Evolutionary conservation across 805 yeast species (phyloP), one percentile per base, ranked within the genome.

Genomic region (Metschnikowia corniflorae): DNA sequence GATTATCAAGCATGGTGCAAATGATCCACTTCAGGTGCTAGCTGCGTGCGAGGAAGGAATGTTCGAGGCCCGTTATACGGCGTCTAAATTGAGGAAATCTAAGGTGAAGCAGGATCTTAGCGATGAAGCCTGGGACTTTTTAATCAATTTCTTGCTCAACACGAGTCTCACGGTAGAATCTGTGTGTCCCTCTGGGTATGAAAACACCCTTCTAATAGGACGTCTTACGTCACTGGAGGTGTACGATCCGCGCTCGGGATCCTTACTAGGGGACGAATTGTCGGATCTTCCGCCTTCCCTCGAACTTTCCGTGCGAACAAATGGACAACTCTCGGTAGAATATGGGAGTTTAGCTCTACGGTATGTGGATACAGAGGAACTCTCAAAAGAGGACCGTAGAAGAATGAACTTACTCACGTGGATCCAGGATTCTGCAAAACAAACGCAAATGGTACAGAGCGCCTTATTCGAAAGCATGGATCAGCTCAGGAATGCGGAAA

Each of bases 161-260:
- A 34, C 22, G 6, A 31, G 34, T 19, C 40, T 38, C 6, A 14
- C 18, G 6, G 22, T 16, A 5, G 34, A 33, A 14, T 19, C 1
- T 3, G 19, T 1, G 1, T 19, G 33, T n/a, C 44, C 46, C 5
- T 17, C 43, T 13, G 50, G 48, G 16, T 43, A 37, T n/a, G 43
- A 39, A 17, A 43, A 42, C 13, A 36, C 46, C 14, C 33, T 30
- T 7, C 22, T 54, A 15, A 25, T 40, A 6, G 62, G 53, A 3
- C 55, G 43, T 32, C 46, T 61, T 22, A 31, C 46, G 3, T 55
- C 61, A n/a, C 51, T 45, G 37, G 46, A 47, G 20, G 48, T 51
- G 17, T 54, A 57, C 37, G 57, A 57, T 31, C 32, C 28, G 1
- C 48, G 46, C 16, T 49, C 52, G 4, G 53, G 55, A 1, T 58